Percentiles rank a stretch among this genome's conserved stretches.
phyloP scores from a whole-genome alignment of 1,284 basidiomycete species.

The Heterobasidion annosum region DNA sequence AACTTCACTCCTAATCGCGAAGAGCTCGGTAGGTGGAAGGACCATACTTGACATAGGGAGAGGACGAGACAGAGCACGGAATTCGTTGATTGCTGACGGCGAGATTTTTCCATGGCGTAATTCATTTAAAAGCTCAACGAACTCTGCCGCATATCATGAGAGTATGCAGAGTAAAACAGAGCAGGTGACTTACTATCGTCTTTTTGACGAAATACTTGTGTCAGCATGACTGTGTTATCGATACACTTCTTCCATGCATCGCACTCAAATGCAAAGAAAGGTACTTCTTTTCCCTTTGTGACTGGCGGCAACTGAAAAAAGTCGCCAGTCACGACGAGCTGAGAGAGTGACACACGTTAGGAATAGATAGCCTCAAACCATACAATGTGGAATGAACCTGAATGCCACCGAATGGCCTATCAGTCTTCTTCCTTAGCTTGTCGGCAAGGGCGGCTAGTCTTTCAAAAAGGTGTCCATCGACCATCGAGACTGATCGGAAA shows the following conservation, averaged over 20 bases:
- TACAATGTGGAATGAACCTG: conserved; percentile 44
- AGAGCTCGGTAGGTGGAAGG: conserved; percentile 49
- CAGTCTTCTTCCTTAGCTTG: conserved; percentile 43
- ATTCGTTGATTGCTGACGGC: conserved; percentile 32
- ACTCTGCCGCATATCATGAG: conserved; percentile 36
- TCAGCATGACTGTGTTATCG: conserved; percentile 75
- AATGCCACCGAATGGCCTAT: conserved; percentile 87
- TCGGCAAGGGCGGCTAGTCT: conserved; percentile 46
- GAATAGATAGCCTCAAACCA: background rate
- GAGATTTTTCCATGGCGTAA: conserved; percentile 70
- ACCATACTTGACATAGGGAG: conserved; percentile 29
- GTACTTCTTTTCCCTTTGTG: conserved; percentile 33
- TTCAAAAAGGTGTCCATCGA: conserved; percentile 90
- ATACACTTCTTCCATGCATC: conserved; percentile 76
- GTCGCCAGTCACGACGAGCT: conserved; percentile 89
- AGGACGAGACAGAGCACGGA: conserved; percentile 30
- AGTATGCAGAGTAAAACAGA: background rate
- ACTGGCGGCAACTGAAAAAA: conserved; percentile 98
- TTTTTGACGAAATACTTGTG: conserved; percentile 29
- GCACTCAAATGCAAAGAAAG: conserved; percentile 84
- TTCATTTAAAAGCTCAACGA: conserved; percentile 86
- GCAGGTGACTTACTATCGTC: conserved; percentile 11
- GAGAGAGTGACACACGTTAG: conserved; percentile 1
- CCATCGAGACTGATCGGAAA: conserved; percentile 78
- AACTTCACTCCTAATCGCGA: conserved; percentile 59